These are phyloP conservation scores for Xenoacremonium recifei DNA, from an alignment of 2,329 filamentous ascomycete genomes.

Conservation along the genomic window DNA sequence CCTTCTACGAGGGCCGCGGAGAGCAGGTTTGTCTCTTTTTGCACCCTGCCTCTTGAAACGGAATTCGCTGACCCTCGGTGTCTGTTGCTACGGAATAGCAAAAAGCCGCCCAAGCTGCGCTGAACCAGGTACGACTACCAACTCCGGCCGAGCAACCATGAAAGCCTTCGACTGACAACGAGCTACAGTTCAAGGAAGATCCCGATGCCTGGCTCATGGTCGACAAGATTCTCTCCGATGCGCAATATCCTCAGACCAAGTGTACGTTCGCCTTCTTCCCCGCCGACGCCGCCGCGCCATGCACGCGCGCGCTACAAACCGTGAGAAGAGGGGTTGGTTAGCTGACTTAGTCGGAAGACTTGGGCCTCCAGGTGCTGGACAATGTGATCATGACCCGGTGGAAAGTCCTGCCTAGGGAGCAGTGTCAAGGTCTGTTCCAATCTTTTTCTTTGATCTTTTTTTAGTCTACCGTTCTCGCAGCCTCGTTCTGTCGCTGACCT, in stretches of 20 bases:
- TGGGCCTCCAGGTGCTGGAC: constrained; percentile 94
- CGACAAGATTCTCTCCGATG: constrained; percentile 92
- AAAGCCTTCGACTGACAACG: constrained; percentile 13
- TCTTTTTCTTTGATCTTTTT: constrained; percentile 2
- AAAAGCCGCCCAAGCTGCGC: constrained; percentile 89
- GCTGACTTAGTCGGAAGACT: constrained; percentile 54
- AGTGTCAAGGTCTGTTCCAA: constrained; percentile 72
- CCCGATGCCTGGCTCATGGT: constrained; percentile 97
- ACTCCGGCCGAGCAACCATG: background rate
- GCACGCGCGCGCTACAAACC: background rate
- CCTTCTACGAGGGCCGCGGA: constrained; percentile 96
- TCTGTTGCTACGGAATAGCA: constrained; percentile 60
- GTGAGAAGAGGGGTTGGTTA: constrained; percentile 5
- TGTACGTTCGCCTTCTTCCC: constrained; percentile 56
- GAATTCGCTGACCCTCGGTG: constrained; percentile 35
- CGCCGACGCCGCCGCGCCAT: too few relatives aligned
- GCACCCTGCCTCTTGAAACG: background rate
- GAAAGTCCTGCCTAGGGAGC: constrained; percentile 95
- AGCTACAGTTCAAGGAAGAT: constrained; percentile 89
- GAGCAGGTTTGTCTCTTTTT: constrained; percentile 66
- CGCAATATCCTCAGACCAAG: constrained; percentile 93
- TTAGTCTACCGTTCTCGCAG: too few relatives aligned
- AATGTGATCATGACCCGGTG: constrained; percentile 98
- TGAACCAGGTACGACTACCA: constrained; percentile 75
- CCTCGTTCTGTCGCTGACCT: constrained; percentile 2